A percentile compares a stretch with the other conserved stretches of the same genome.
Evolutionary conservation across 495 filamentous ascomycete genomes (phyloP).

Genomic region (Filosporella fistucella): DNA sequence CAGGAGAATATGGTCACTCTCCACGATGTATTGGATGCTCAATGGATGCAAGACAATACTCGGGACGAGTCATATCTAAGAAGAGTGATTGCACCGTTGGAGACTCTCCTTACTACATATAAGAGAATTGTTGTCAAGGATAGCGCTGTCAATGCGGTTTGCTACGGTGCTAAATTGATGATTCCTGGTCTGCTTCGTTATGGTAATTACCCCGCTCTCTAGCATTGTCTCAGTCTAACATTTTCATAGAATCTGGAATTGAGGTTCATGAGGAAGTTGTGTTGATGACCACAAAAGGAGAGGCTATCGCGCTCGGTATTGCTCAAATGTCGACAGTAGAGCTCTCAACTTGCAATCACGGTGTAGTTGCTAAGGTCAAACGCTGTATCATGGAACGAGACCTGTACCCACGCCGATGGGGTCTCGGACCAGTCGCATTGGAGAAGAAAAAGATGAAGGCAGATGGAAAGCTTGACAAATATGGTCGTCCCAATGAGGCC

Average conservation of each 20-base stretch:
- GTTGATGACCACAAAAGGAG: conserved; percentile 96
- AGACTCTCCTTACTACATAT: conserved; percentile 85
- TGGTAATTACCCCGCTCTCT: conserved; percentile 29
- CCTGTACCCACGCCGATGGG: conserved; percentile 92
- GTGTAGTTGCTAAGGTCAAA: conserved; percentile 96
- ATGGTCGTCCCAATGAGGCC: conserved; percentile 80
- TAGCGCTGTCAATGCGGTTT: conserved; percentile 85
- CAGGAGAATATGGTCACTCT: conserved; percentile 81
- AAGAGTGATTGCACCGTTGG: conserved; percentile 81
- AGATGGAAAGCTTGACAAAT: conserved; percentile 97
- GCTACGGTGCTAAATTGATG: conserved; percentile 98
- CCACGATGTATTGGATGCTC: conserved; percentile 93
- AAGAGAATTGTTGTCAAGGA: conserved; percentile 98
- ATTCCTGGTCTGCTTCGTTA: conserved; percentile 90
- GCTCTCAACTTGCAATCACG: conserved; percentile 88
- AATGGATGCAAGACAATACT: conserved; percentile 89
- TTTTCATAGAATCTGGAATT: conserved; percentile 66
- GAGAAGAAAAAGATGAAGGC: conserved; percentile 99
- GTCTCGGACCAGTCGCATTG: conserved; percentile 79
- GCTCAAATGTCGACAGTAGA: conserved; percentile 94
- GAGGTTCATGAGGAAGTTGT: conserved; percentile 90
- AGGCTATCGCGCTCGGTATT: conserved; percentile 93
- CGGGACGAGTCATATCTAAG: conserved; percentile 85
- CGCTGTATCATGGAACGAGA: conserved; percentile 99
- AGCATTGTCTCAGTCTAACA: conserved; percentile 9